Base-by-base conservation (phyloP, 768 basidiomycete genomes). In the Russula brevipes region DNA sequence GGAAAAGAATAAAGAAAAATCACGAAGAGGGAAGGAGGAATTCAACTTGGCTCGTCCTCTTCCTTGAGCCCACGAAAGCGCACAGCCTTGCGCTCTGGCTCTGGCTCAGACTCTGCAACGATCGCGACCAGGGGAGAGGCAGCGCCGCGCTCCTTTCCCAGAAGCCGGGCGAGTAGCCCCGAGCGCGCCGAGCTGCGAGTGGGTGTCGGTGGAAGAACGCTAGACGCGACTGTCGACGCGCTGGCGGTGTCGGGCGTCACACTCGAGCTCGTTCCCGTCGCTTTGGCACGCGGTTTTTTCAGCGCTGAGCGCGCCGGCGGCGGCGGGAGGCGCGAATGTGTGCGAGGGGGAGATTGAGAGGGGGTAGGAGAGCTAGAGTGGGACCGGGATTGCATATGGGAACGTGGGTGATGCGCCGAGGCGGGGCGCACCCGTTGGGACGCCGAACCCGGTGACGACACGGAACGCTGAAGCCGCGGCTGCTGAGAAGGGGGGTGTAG, bases 261-360 rank as follows among this genome's bases (percentile, higher is more conserved):
- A 19, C 67, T 71, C 44, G 75, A 66, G 31, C 70, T 70, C 7
- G 75, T 71, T n/a, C 78, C 72, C n/a, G 76, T 74, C 16, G 38
- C 7, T 10, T 19, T 54, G 1, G 68, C 51, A 42, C 74, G 74
- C 16, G 80, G 71, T 70, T 84, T 83, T 74, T 88, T 89, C 68
- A 87, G 76, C 6, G 86, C 86, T 4, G 87, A 86, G 50, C 85
- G 86, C 35, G 78, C 64, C 2, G 87, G 86, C 6, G 85, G 81
- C 10, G 84, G 83, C 19, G 81, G 80, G 35, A 80, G 76, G 5
- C 72, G 60, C 7, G 57, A 31, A 30, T 36, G 38, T 0, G 57
- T 46, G 31, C 57, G 62, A 1, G 56, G 38, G n/a, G 44, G 41
- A 0, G 56, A 42, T 5, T 19, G 60, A 4, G 60, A 61, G 5